Percentiles rank a stretch among this genome's conserved stretches.
Evolutionary conservation across 768 basidiomycete species (phyloP).

Genomic region (Boletus subcaerulescens): DNA sequence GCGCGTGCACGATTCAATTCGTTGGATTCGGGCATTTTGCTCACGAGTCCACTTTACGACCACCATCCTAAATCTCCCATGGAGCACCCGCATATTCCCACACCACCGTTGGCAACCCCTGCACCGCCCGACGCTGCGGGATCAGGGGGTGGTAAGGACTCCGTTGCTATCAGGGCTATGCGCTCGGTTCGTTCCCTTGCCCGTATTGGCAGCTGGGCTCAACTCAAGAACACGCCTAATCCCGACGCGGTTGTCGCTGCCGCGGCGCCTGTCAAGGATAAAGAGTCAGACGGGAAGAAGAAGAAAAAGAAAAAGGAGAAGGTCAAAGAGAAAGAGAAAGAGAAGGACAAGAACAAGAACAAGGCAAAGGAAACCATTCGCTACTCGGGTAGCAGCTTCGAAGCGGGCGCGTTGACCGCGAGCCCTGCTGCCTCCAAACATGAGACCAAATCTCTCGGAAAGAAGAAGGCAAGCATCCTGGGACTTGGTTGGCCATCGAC

Average conservation of each 20-base stretch:
- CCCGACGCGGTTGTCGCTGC: conserved; percentile 24
- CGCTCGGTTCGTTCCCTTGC: conserved; percentile 71
- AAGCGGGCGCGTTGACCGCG: conserved; percentile 54
- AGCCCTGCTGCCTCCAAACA: conserved; percentile 27
- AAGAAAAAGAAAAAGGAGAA: conserved; percentile 41
- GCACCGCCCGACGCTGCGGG: conserved; percentile 34
- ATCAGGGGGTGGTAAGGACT: conserved; percentile 41
- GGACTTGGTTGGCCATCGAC: conserved; percentile 61
- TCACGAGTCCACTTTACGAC: conserved; percentile 21
- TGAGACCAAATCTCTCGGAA: conserved; percentile 38
- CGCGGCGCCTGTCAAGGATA: conserved; percentile 28
- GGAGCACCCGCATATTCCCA: conserved; percentile 16
- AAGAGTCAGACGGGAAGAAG: conserved; percentile 32
- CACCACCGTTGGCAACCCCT: conserved; percentile 31
- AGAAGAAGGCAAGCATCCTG: conserved; percentile 61
- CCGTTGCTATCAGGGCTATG: conserved; percentile 78
- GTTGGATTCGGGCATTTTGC: conserved; percentile 44
- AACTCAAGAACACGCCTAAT: conserved; percentile 43
- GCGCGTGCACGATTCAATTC: conserved; percentile 62
- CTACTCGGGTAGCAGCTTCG: conserved; percentile 62
- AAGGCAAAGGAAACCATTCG: conserved; percentile 37
- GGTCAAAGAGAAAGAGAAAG: conserved; percentile 23
- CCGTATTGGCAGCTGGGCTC: conserved; percentile 70
- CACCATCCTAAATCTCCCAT: conserved; percentile 13
- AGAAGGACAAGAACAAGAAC: conserved; percentile 22